Evolutionary conservation across 495 filamentous ascomycete species (phyloP), one percentile per base, ranked within the genome.

Genomic region (Podospora pseudocomata): DNA sequence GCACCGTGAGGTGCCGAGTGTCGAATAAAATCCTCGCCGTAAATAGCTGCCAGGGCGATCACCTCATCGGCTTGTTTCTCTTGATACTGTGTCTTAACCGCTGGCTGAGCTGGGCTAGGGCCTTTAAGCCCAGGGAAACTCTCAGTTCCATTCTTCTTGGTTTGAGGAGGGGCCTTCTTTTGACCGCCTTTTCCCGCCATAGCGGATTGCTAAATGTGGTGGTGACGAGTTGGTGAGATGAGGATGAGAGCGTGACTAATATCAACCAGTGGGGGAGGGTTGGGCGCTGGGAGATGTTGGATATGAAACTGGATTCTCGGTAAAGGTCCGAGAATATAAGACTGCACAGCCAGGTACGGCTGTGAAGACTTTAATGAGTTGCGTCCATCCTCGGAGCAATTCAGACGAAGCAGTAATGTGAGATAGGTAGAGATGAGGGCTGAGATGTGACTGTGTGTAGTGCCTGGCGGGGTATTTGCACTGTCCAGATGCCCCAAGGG

Each of bases 51-150:
- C 61, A 99, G 82, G 15, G 88, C 95, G 78, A 96, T 89, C 44
- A 94, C 82, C 81, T 99, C 95, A 75, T 97, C 89, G 66, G 90
- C 81, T 80, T 98, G 95, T 23, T 90, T 87, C 74, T 95, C 89
- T 57, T 88, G 84, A 78, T 97, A 96, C 73, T 95, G 87, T 18
- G 90, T 89, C 59, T 76, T 80, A 2, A 74, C 60, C 19, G 70
- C 68, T 55, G 75, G 56, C 59, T 65, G 69, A 67, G 77, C 79
- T 32, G 79, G 23, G 65, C 77, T 78, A 34, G 79, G 30, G 63
- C 77, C 72, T 65, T 76, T 75, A 56, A 81, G 81, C 64, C 81
- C 79, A 19, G 83, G 79, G 68, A 77, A 79, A 65, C 70, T 80
- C 62, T 74, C 71, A 66, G 72, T 69, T 30, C 65, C 71, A 64